Base-by-base conservation (phyloP, 345 rosid genomes). In the Lagerstroemia speciosa region DNA sequence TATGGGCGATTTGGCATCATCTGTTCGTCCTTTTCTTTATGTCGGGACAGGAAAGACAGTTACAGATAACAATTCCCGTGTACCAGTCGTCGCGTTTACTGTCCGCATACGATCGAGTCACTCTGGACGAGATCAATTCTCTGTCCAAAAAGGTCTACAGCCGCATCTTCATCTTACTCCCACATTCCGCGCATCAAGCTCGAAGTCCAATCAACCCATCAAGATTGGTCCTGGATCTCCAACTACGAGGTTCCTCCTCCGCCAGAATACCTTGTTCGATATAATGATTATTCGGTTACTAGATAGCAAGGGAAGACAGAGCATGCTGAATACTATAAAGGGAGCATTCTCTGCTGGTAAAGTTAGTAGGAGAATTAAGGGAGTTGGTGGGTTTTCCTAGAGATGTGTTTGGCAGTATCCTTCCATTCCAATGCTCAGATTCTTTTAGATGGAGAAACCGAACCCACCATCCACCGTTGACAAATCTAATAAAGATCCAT, bases 1-100 rank as follows among this genome's bases (percentile, higher is more conserved):
- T 55, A 55, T 55, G 61, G 61, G 61, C 29, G 61, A 55, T 55
- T 55, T 55, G 31, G 61, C 61, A 7, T 7, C 31, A 55, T 55
- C 17, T 2, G 16, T 48, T 48, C 24, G 0, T 48, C 16, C 17
- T 11, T 45, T 15, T 45, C 50, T 45, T 52, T 17, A 52, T 19
- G 14, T 8, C 61, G 8, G 14, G 24, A 55, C 61, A 55, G 1
- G 31, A 12, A 22, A 55, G 31, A 55, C 26, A 24, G 24, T 55
- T 55, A 30, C 31, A 24, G 15, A 24, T 14, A 20, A 20, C 16
- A 3, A 6, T 55, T n/a, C 22, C 8, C 31, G 3, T 22, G 5
- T n/a, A 55, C 22, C 31, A 5, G 24, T 48, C 24, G 8, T 19
- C 16, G 0, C 20, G 20, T 19, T 20, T 4, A 20, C 19, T 3